Evolutionary conservation across 805 yeast genomes (phyloP).

Genomic region (Candida ulmi): DNA sequence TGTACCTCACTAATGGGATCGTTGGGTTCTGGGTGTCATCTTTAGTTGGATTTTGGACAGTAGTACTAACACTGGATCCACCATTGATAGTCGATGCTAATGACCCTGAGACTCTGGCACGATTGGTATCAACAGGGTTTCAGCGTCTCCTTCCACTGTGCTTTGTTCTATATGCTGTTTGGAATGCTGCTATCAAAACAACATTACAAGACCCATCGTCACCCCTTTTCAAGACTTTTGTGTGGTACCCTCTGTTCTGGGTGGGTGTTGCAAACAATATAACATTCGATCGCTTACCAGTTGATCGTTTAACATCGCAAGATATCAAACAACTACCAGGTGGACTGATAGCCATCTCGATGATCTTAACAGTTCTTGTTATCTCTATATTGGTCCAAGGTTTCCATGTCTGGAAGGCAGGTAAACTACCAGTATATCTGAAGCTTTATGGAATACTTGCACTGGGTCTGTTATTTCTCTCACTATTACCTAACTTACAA

Average conservation of each 20-base stretch:
- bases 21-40: conserved; percentile 58
- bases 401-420: conserved; percentile 72
- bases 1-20: conserved; percentile 40
- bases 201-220: conserved; percentile 41
- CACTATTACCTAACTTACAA: conserved; percentile 58
- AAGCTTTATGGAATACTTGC: conserved; percentile 45
- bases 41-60: conserved; percentile 79
- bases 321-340: conserved; percentile 79
- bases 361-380: conserved; percentile 42
- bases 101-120: conserved; percentile 48
- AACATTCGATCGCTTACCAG: conserved; percentile 83
- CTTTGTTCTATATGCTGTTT: conserved; percentile 64
- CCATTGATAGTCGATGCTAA: conserved; percentile 56
- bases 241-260: conserved; percentile 83
- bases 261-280: conserved; percentile 78
- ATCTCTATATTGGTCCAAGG: conserved; percentile 68
- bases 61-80: conserved; percentile 71
- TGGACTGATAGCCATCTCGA: conserved; percentile 56
- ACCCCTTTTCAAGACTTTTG: conserved; percentile 28
- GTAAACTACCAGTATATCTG: conserved; percentile 56
- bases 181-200: conserved; percentile 48
- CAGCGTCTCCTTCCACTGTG: conserved; percentile 71
- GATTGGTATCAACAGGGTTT: conserved; percentile 63
- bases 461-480: conserved; percentile 37
- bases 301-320: conserved; percentile 69